Evolutionary conservation across 495 filamentous ascomycete species (phyloP), one percentile per base, ranked within the genome.

Genomic region (Chaetomidium leptoderma): DNA sequence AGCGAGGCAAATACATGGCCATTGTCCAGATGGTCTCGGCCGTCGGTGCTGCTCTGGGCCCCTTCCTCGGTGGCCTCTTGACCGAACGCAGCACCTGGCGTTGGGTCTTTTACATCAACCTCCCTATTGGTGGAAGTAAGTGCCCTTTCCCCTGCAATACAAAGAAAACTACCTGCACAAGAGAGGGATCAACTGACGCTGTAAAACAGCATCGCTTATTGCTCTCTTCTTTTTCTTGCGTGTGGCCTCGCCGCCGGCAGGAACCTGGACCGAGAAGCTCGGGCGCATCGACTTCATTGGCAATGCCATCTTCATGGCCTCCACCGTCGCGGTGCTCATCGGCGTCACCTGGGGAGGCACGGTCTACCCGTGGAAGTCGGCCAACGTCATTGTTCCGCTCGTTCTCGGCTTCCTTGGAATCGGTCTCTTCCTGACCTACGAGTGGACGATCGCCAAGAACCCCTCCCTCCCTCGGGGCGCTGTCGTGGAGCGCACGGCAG

Each of bases 41-140:
- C 9, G 27, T 48, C 6, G 45, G 27, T 14, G 45, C 45, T 19
- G 45, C 45, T 2, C 13, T 48, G 26, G 45, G 45, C 6, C 45
- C 45, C n/a, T 32, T 48, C n/a, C 29, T 19, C 2, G 27, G 27
- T 21, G 29, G 45, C 26, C 27, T 48, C 3, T 10, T 48, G 16
- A 33, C 27, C 26, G 27, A 48, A 16, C 45, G 29, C 0, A 48
- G 45, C 43, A 46, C 23, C n/a, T 48, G 45, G 45, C 45, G 45
- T 4, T 48, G 45, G 45, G 17, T 48, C 16, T 48, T 48, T 4
- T 46, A 48, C 27, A 19, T 48, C 27, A 48, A 48, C 45, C 27
- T 33, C 9, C 29, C 16, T 3, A 33, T 33, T 29, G 27, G 45
- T 21, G 26, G 45, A 30, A 17, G 23, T 44, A 44, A 44, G 42